Base-by-base conservation (phyloP, 768 basidiomycete genomes). In the Sporobolomyces pararoseus region DNA sequence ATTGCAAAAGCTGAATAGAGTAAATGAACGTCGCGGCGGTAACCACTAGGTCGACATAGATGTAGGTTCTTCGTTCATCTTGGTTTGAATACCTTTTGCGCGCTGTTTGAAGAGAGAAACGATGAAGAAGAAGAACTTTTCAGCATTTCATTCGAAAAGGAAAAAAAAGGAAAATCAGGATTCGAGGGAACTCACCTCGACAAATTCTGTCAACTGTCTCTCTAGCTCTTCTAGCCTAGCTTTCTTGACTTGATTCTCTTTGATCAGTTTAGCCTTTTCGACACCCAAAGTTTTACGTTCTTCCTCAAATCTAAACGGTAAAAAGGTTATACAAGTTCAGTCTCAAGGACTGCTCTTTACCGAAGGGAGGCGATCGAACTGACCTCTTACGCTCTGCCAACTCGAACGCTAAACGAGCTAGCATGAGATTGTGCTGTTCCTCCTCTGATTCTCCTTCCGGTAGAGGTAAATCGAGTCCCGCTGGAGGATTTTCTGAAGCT, bases 361-460 rank as follows among this genome's bases (percentile, higher is more conserved):
- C 6, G 2, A 32, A 49, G 16, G 4, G 2, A 10, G 51, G 14
- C 9, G 9, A n/a, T 37, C 32, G 31, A 57, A 72, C 81, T 63
- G 77, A 91, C 91, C 91, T 84, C 81, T 92, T 89, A 61, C 91
- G 87, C 81, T 93, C 91, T 37, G 85, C 85, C 39, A 92, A 86
- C 79, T 94, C 91, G 74, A 93, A 92, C 78, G 86, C 87, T 51
- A 94, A 82, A 61, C 90, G 86, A 77, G 87, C 91, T 70, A 93
- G 84, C 89, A 92, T 91, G 46, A 92, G 84, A 73, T 90, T 87
- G 79, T 92, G 91, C 46, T 87, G 84, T 76, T 89, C 85, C 21
- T 84, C 81, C 51, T 62, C 46, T 37, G 69, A 37, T n/a, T 61
- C 46, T 13, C 59, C 68, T 10, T 31, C 58, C 0, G 72, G 68